A percentile compares a stretch with the other conserved stretches of the same genome.
Evolutionary conservation across 352 stramenopile species (phyloP).

Genomic region (Globisporangium uncinulatum): DNA sequence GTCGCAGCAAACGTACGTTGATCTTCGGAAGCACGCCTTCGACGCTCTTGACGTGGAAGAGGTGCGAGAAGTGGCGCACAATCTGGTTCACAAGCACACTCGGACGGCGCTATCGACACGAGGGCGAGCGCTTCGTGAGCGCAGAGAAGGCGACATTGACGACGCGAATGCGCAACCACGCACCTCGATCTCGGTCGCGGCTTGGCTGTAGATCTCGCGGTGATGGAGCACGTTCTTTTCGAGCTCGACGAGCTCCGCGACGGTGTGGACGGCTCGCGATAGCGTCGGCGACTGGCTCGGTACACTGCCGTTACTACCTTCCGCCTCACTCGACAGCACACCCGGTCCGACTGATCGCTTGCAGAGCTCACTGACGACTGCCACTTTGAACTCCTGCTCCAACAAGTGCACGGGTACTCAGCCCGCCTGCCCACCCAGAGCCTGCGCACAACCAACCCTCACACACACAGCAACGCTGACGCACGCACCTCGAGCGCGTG

Average conservation of each 20-base stretch:
- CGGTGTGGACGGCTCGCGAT: conserved; percentile 54
- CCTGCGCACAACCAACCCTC: no score
- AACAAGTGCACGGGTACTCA: background rate
- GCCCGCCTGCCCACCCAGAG: background rate
- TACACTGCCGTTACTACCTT: background rate
- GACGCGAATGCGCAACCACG: conserved; percentile 6
- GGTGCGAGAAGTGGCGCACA: conserved; percentile 80
- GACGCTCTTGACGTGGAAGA: conserved; percentile 82
- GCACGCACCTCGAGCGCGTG: conserved; percentile 43
- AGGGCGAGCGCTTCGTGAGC: background rate
- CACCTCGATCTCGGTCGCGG: conserved; percentile 77
- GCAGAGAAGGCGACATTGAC: background rate
- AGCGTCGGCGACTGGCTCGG: conserved; percentile 30
- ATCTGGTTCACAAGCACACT: conserved; percentile 84
- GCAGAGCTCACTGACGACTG: conserved; percentile 52
- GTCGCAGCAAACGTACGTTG: conserved; percentile 41
- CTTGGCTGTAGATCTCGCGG: conserved; percentile 72
- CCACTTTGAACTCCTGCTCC: conserved; percentile 41
- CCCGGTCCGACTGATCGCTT: conserved; percentile 47
- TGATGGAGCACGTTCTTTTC: conserved; percentile 80
- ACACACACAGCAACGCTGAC: background rate
- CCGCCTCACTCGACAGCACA: conserved; percentile 17
- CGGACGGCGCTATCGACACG: conserved; percentile 41
- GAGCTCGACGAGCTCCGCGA: conserved; percentile 77
- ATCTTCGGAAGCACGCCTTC: conserved; percentile 90